These are phyloP conservation scores for Emmonsia crescens DNA, from an alignment of 2,329 filamentous ascomycete genomes.

Conservation along the genomic window DNA sequence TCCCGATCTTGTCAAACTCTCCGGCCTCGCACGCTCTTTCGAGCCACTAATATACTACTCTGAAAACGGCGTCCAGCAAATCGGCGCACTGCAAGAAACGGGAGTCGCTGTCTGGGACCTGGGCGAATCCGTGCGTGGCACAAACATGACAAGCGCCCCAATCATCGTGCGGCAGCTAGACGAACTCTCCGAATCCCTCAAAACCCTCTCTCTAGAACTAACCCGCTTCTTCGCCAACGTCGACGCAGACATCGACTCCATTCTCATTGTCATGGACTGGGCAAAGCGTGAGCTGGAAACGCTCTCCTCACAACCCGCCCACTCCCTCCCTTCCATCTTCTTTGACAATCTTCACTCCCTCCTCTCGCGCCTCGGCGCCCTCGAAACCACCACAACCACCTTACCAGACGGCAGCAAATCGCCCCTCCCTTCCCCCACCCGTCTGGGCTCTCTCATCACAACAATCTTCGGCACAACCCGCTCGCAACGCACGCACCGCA, in stretches of 20 bases:
- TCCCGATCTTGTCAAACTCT: conserved; percentile 82
- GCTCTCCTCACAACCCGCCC: conserved; percentile 51
- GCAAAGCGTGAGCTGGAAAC: conserved; percentile 71
- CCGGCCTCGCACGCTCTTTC: conserved; percentile 78
- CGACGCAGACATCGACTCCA: conserved; percentile 84
- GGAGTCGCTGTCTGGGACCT: conserved; percentile 92
- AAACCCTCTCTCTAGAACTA: conserved; percentile 71
- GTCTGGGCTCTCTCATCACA: conserved; percentile 57
- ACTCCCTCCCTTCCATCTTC: conserved; percentile 54
- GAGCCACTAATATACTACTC: conserved; percentile 93
- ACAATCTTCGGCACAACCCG: conserved; percentile 69
- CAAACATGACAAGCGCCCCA: conserved; percentile 81
- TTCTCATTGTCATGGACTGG: conserved; percentile 95
- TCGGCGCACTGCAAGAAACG: conserved; percentile 79
- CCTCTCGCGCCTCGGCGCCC: conserved; percentile 45
- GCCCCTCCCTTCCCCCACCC: conserved; percentile 42
- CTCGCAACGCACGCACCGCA: conserved; percentile 67
- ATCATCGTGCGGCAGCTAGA: conserved; percentile 81
- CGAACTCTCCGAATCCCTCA: conserved; percentile 73
- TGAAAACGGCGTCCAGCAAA: conserved; percentile 75
- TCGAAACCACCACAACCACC: conserved; percentile 27
- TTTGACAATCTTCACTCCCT: conserved; percentile 77
- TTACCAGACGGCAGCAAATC: conserved; percentile 2
- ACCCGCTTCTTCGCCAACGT: conserved; percentile 90
- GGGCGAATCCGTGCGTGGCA: conserved; percentile 75